phyloP scores from a whole-genome alignment of 1,284 basidiomycete genomes.

The Mycena sp. region DNA sequence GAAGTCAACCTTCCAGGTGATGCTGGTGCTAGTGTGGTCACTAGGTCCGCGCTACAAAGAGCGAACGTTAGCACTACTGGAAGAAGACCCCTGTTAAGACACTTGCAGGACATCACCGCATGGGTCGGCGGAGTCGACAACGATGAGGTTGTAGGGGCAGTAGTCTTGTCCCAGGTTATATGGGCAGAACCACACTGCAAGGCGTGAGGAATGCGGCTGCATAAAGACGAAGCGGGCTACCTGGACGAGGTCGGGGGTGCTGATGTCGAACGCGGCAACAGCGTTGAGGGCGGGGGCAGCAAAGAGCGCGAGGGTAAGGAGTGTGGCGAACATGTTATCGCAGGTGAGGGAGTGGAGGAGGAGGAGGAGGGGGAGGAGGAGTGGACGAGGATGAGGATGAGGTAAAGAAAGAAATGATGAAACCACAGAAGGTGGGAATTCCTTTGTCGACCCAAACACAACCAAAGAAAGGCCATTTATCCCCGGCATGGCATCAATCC shows the following conservation, averaged over 20 bases:
- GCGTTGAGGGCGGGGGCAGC: conserved; percentile 59
- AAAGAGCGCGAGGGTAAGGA: conserved; percentile 78
- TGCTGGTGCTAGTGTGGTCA: conserved; percentile 54
- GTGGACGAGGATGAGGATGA: conserved; percentile 21
- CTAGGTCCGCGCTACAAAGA: conserved; percentile 60
- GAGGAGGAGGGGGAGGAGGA: conserved; percentile 35
- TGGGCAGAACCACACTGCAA: conserved; percentile 62
- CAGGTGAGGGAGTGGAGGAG: conserved; percentile 36
- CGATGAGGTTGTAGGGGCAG: conserved; percentile 66
- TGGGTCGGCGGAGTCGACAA: conserved; percentile 59
- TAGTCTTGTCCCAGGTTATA: conserved; percentile 63
- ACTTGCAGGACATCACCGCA: conserved; percentile 72
- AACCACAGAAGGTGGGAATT: no score
- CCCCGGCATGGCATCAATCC: background rate
- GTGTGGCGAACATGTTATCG: conserved; percentile 75
- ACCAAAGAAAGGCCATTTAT: conserved; percentile 8
- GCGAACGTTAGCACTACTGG: conserved; percentile 18
- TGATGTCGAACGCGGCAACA: conserved; percentile 64
- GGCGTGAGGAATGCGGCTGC: conserved; percentile 10
- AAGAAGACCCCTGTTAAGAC: background rate
- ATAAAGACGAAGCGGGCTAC: conserved; percentile 43
- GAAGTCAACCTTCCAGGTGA: conserved; percentile 59
- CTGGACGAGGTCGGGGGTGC: conserved; percentile 62
- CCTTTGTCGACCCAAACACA: background rate
- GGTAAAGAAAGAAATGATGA: conserved; percentile 8